These are phyloP conservation scores for Forsythia suspensa DNA, from an alignment of 257 asterid species.

Conservation along the genomic window DNA sequence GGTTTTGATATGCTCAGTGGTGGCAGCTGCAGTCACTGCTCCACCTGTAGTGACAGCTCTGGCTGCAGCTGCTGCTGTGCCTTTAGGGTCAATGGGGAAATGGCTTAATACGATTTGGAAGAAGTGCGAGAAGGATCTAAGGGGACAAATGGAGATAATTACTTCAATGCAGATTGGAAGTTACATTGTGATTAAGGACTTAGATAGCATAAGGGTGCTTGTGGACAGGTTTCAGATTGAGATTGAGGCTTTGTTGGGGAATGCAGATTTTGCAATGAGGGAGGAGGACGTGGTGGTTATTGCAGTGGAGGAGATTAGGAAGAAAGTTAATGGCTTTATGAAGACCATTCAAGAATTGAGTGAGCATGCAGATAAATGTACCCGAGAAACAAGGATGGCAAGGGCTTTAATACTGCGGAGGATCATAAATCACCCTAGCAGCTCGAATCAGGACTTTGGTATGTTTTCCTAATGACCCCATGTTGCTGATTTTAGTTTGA, in stretches of 20 bases:
- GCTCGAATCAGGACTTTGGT: slow-evolving; percentile 45
- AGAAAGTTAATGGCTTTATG: slow-evolving; percentile 50
- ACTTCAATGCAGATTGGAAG: slow-evolving; percentile 57
- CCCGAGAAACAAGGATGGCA: slow-evolving; percentile 59
- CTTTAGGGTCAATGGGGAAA: slow-evolving; percentile 76
- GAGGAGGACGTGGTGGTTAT: slow-evolving; percentile 61
- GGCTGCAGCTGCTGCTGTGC: slow-evolving; percentile 86
- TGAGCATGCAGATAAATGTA: slow-evolving; percentile 56
- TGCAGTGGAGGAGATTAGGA: slow-evolving; percentile 66
- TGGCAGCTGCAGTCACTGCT: slow-evolving; percentile 83
- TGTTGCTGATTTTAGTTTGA: slow-evolving; percentile 14
- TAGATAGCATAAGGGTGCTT: slow-evolving; percentile 53
- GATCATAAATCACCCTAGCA: slow-evolving; percentile 55
- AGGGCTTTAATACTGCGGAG: slow-evolving; percentile 59
- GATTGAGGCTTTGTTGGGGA: slow-evolving; percentile 51
- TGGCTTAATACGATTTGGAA: slow-evolving; percentile 80
- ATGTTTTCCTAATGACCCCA: slow-evolving; percentile 44
- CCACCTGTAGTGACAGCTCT: slow-evolving; percentile 77
- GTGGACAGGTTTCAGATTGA: slow-evolving; percentile 57
- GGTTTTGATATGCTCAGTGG: slow-evolving; percentile 72
- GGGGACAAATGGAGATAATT: slow-evolving; percentile 60
- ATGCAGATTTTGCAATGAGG: slow-evolving; percentile 59
- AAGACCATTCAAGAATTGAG: slow-evolving; percentile 59
- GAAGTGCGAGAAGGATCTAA: slow-evolving; percentile 56
- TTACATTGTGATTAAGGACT: slow-evolving; percentile 53